Conservation (phyloP, 2,329 filamentous ascomycete genomes). For the Lachnellula subtilissima region DNA sequence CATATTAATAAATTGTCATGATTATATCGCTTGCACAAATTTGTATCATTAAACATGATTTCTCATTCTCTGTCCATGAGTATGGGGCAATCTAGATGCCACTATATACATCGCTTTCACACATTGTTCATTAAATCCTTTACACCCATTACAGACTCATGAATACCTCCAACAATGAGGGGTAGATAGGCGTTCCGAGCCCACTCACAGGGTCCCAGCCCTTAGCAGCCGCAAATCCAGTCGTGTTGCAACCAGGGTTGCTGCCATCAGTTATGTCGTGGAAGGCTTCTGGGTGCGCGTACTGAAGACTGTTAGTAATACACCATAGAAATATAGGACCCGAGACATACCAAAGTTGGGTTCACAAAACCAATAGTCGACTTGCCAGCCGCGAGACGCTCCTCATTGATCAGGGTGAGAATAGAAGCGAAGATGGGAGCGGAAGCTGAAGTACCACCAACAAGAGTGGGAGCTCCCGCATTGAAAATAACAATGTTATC, state of each 20-base stretch:
- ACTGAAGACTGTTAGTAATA: constrained; percentile 6
- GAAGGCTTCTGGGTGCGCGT: constrained; percentile 19
- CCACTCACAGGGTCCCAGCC: constrained; percentile 34
- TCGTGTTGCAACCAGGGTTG: constrained; percentile 31
- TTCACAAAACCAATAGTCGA: constrained; percentile 49
- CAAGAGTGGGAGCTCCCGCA: constrained; percentile 15
- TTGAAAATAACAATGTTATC: constrained; percentile 25
- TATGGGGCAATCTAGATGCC: not conserved
- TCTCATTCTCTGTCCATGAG: not conserved
- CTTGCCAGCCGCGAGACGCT: constrained; percentile 46
- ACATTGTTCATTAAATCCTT: not conserved
- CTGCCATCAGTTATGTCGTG: constrained; percentile 29
- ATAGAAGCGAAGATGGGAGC: constrained; percentile 53
- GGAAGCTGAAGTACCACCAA: constrained; percentile 50
- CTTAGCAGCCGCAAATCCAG: constrained; percentile 27
- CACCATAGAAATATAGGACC: not conserved
- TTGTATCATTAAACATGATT: not conserved
- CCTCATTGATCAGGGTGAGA: constrained; percentile 58
- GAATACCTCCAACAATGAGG: constrained; percentile 20
- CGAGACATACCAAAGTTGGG: constrained; percentile 15
- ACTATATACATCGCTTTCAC: not conserved
- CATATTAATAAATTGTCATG: too few species aligned
- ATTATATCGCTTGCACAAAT: not conserved
- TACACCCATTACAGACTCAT: constrained; percentile 8
- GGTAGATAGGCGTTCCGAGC: constrained; percentile 23